Evolutionary conservation across 306 rosid genomes (phyloP), one percentile per base, ranked within the genome.

Genomic region (Quillaja saponaria): DNA sequence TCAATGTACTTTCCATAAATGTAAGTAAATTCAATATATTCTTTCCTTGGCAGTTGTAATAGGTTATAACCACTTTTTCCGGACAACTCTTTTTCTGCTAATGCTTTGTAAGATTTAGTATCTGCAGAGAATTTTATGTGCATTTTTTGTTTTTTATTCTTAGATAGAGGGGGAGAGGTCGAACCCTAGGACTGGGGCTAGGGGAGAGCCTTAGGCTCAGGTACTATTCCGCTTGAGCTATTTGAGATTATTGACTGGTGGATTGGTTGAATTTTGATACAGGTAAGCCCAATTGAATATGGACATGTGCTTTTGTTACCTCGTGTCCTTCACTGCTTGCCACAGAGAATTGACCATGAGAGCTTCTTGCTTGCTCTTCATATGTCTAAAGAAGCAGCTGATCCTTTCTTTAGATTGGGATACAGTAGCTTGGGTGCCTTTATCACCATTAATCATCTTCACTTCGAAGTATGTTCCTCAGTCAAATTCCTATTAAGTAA

Each of bases 221-320:
- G n/a, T n/a, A n/a, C n/a, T n/a, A n/a, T n/a, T n/a, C n/a, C n/a
- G n/a, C n/a, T n/a, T n/a, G n/a, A n/a, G n/a, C n/a, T 39, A 39
- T 8, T 39, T 2, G 13, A 8, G 44, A 39, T 8, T 39, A 8
- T 12, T 4, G 4, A 49, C 8, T 69, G 40, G 25, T 49, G 2
- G 6, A 13, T 53, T 37, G 17, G 44, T 39, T 53, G 63, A 40
- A 59, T 5, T 51, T 46, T 51, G 20, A 56, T 58, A 39, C 71
- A 87, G 95, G 95, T 87, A 45, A 87, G 95, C 71, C 95, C 95
- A 0, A 87, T 87, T 68, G 95, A 87, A 48, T 82, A 87, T 54
- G 95, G 91, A 11, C 95, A 87, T 56, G 95, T 87, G 55, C 83
- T 84, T 61, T 52, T 87, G 81, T 84, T 87, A 58, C 95, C 95